Conservation (phyloP, 768 basidiomycete species). For the Scleroderma citrinum region DNA sequence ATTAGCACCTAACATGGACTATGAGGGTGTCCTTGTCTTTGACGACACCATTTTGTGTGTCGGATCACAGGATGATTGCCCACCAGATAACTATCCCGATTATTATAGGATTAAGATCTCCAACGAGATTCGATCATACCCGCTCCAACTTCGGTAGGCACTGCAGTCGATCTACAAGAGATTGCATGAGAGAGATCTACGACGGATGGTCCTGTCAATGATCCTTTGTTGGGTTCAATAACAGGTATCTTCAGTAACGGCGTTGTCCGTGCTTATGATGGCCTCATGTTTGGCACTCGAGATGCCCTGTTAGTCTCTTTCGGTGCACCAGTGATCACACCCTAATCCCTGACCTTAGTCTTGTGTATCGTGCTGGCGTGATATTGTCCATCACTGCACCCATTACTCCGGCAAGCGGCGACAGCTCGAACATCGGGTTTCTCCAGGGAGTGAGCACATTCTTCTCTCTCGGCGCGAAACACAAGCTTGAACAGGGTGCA, state of each 20-base stretch:
- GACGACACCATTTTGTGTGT: conserved; percentile 51
- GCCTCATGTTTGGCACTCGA: conserved; percentile 48
- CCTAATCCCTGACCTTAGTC: conserved; percentile 33
- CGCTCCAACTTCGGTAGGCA: conserved; percentile 61
- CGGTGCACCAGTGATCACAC: neutral
- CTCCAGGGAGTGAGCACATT: conserved; percentile 53
- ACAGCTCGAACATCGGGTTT: conserved; percentile 29
- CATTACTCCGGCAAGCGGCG: conserved; percentile 20
- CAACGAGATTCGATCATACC: conserved; percentile 57
- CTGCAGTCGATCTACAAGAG: conserved; percentile 60
- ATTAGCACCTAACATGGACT: conserved; percentile 5
- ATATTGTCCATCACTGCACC: conserved; percentile 58
- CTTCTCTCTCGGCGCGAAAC: conserved; percentile 50
- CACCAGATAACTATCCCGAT: conserved; percentile 7
- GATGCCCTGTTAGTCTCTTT: conserved; percentile 40
- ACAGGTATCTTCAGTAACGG: conserved; percentile 32
- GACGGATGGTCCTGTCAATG: conserved; percentile 55
- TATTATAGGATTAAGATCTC: conserved; percentile 36
- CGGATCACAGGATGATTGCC: conserved; percentile 17
- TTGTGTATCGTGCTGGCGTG: conserved; percentile 63
- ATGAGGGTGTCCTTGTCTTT: conserved; percentile 40
- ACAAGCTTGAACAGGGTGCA: conserved; percentile 52
- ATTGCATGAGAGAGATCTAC: conserved; percentile 62
- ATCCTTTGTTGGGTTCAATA: conserved; percentile 33
- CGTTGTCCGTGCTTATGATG: conserved; percentile 59